Conservation (phyloP, 345 rosid genomes). For the Tarenaya hassleriana region DNA sequence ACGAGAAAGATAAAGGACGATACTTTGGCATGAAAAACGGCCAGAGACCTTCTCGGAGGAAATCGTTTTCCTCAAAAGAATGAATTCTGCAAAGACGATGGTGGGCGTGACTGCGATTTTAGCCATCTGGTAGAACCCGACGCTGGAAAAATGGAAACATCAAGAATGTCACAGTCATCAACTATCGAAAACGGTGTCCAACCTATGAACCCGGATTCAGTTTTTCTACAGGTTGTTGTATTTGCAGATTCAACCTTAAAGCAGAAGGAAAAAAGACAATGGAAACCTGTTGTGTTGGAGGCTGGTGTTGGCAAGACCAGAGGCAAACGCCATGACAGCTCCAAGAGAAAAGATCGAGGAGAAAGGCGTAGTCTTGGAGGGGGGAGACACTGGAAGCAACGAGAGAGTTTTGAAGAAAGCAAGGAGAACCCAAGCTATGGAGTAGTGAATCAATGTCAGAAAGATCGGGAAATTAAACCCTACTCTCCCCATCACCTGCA, state of each 20-base stretch:
- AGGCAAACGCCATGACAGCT: constrained; percentile 87
- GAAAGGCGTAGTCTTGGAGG: constrained; percentile 77
- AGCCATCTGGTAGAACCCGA: constrained; percentile 97
- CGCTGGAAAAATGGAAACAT: constrained; percentile 37
- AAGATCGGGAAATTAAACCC: constrained; percentile 86
- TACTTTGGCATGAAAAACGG: neutral
- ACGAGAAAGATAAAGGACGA: neutral
- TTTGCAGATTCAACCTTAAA: too few species aligned
- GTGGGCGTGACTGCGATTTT: constrained; percentile 97
- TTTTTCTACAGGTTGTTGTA: neutral
- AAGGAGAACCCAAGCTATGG: constrained; percentile 71
- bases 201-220: neutral
- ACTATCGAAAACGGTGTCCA: neutral
- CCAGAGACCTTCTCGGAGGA: constrained; percentile 51
- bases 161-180: constrained; percentile 5
- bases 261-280: too few species aligned
- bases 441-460: constrained; percentile 76
- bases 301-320: constrained; percentile 93
- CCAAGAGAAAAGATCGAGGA: constrained; percentile 71
- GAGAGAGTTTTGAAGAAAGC: constrained; percentile 65
- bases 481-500: constrained; percentile 77
- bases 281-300: constrained; percentile 82
- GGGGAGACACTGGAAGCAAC: constrained; percentile 79
- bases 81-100: constrained; percentile 75
- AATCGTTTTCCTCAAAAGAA: constrained; percentile 57